Conservation (phyloP, 805 yeast genomes). For the Sungouiozyma intestinalis region DNA sequence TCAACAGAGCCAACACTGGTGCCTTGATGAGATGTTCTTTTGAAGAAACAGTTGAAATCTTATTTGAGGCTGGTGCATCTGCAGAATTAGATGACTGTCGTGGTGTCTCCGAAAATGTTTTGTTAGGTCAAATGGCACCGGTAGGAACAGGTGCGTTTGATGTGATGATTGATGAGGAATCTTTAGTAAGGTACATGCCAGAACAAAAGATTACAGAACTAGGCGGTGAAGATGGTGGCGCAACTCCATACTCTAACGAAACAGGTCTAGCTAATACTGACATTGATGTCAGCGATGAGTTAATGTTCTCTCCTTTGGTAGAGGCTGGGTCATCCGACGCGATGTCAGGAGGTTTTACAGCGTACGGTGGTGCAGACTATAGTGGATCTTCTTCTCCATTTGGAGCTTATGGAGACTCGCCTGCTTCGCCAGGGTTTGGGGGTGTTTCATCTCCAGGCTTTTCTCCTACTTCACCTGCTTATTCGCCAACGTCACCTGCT, state of each 20-base stretch:
- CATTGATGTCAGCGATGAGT: conserved; percentile 53
- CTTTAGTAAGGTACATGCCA: conserved; percentile 48
- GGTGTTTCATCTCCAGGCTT: conserved; percentile 57
- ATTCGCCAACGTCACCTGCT: conserved; percentile 72
- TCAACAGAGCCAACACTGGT: conserved; percentile 96
- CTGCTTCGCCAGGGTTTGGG: conserved; percentile 50
- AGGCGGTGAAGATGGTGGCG: conserved; percentile 61
- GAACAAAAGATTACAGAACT: conserved; percentile 32
- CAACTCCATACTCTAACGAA: conserved; percentile 77
- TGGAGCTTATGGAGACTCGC: conserved; percentile 39
- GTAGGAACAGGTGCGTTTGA: conserved; percentile 98
- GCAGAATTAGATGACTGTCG: conserved; percentile 97
- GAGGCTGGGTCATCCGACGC: conserved; percentile 77
- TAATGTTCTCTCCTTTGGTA: conserved; percentile 85
- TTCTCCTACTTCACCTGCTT: conserved; percentile 66
- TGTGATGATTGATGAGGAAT: conserved; percentile 84
- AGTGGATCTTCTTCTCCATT: conserved; percentile 50
- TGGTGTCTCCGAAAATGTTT: conserved; percentile 96
- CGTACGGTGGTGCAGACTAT: conserved; percentile 70
- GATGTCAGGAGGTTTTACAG: conserved; percentile 72
- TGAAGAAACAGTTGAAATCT: conserved; percentile 97
- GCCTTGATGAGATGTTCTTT: conserved; percentile 98
- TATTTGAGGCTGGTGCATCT: conserved; percentile 95
- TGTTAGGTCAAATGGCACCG: conserved; percentile 97
- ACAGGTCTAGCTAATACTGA: conserved; percentile 54